phyloP scores from a whole-genome alignment of 2,329 filamentous ascomycete species.

The Calonectria hongkongensis region DNA sequence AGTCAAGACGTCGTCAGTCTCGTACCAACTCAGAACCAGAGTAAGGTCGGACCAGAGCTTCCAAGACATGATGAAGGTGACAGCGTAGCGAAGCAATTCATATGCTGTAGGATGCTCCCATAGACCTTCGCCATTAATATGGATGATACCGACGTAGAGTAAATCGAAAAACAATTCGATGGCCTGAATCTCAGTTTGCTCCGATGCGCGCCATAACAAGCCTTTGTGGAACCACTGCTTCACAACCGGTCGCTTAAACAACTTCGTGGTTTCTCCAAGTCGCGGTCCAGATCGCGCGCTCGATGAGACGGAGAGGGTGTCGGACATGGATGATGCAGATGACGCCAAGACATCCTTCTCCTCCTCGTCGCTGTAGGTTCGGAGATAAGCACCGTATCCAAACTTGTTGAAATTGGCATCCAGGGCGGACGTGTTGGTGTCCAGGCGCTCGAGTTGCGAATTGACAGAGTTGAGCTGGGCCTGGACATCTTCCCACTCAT shows the following conservation, averaged over 20 bases:
- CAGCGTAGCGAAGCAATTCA: constrained; percentile 75
- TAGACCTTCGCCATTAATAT: constrained; percentile 77
- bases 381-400: constrained; percentile 76
- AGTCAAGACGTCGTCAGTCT: constrained; percentile 76
- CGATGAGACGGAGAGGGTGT: constrained; percentile 52
- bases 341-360: constrained; percentile 37
- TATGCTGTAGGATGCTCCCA: constrained; percentile 73
- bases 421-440: constrained; percentile 72
- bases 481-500: constrained; percentile 74
- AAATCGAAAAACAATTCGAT: constrained; percentile 81
- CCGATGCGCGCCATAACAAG: constrained; percentile 76
- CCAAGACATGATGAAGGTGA: constrained; percentile 78
- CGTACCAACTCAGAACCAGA: constrained; percentile 76
- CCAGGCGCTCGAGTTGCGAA: constrained; percentile 72
- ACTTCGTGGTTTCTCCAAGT: constrained; percentile 67
- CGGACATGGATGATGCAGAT: constrained; percentile 49
- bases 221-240: constrained; percentile 81
- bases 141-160: constrained; percentile 78
- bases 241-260: constrained; percentile 76
- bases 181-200: constrained; percentile 75
- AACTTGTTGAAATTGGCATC: constrained; percentile 79
- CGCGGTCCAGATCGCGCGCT: constrained; percentile 50
- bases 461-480: constrained; percentile 71
- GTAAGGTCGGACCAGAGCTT: constrained; percentile 79
- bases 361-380: constrained; percentile 64